These are phyloP conservation scores for Zygoascus ofunaensis DNA, from an alignment of 805 yeast species.

Conservation along the genomic window DNA sequence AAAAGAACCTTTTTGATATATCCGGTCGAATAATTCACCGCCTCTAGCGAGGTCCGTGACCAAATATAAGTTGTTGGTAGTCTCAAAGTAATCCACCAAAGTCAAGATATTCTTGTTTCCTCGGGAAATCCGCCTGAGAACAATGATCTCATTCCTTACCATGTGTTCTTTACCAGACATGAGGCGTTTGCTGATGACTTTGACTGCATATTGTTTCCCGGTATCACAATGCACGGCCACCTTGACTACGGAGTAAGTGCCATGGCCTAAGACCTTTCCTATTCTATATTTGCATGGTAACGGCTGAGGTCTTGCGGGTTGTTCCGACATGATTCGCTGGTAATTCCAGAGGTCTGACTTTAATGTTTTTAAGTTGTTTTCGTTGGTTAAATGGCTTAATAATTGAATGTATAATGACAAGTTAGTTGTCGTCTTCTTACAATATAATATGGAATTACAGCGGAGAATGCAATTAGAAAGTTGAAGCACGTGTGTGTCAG, in stretches of 20 bases:
- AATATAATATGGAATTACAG: too few relatives aligned
- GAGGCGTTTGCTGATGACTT: slow-evolving; percentile 40
- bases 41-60: slow-evolving; percentile 62
- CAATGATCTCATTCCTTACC: slow-evolving; percentile 53
- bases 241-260: slow-evolving; percentile 36
- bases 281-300: slow-evolving; percentile 22
- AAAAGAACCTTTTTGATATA: slow-evolving; percentile 39
- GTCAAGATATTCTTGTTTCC: slow-evolving; percentile 50
- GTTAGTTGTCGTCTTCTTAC: too few relatives aligned
- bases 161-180: slow-evolving; percentile 46
- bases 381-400: too few relatives aligned
- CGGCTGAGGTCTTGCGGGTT: slow-evolving; percentile 16
- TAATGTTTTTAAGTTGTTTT: too few relatives aligned
- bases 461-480: too few relatives aligned
- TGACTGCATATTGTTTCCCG: slow-evolving; percentile 44
- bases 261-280: slow-evolving; percentile 31
- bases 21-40: slow-evolving; percentile 58
- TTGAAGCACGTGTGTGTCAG: too few relatives aligned
- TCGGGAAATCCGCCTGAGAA: slow-evolving; percentile 42
- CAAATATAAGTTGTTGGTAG: slow-evolving; percentile 42
- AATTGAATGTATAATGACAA: too few relatives aligned
- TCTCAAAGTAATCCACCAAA: slow-evolving; percentile 61
- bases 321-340: neutral
- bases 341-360: too few relatives aligned
- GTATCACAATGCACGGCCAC: slow-evolving; percentile 35